A percentile compares a stretch with the other conserved stretches of the same genome.
Conservation (phyloP, 2,329 filamentous ascomycete species). For the Arthrocladium fulminans region DNA sequence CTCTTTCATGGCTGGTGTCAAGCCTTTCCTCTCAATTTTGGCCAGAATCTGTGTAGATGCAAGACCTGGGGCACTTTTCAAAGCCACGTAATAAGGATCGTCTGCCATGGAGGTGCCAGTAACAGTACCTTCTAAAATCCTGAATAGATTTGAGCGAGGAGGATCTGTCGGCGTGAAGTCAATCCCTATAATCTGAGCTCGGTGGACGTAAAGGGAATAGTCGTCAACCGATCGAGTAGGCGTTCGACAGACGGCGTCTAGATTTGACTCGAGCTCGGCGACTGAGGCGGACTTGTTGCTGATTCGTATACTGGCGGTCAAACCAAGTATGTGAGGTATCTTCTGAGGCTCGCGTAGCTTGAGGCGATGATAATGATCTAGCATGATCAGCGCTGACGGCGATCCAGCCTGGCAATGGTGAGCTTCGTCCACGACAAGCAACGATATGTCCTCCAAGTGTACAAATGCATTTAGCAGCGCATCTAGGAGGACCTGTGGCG, state of each 20-base stretch:
- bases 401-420: conserved; percentile 63
- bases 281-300: conserved; percentile 22
- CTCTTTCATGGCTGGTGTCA: conserved; percentile 38
- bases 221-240: conserved; percentile 62
- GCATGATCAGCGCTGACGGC: conserved; percentile 64
- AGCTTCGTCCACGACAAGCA: conserved; percentile 79
- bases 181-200: conserved; percentile 47
- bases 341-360: conserved; percentile 28
- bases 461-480: conserved; percentile 69
- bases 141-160: conserved; percentile 29
- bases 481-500: conserved; percentile 64
- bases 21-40: conserved; percentile 25
- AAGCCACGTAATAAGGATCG: conserved; percentile 51
- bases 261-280: conserved; percentile 55
- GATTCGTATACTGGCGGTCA: conserved; percentile 72
- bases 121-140: conserved; percentile 36
- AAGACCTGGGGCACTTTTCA: conserved; percentile 36
- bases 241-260: conserved; percentile 61
- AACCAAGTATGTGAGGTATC: conserved; percentile 62
- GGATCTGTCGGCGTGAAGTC: conserved; percentile 8
- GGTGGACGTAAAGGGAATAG: conserved; percentile 58
- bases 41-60: conserved; percentile 22
- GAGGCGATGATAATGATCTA: conserved; percentile 54
- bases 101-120: conserved; percentile 45
- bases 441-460: conserved; percentile 50